Evolutionary conservation across 164 flowering plant species (phyloP), one percentile per base, ranked within the genome.

Genomic region (Buxus sempervirens): DNA sequence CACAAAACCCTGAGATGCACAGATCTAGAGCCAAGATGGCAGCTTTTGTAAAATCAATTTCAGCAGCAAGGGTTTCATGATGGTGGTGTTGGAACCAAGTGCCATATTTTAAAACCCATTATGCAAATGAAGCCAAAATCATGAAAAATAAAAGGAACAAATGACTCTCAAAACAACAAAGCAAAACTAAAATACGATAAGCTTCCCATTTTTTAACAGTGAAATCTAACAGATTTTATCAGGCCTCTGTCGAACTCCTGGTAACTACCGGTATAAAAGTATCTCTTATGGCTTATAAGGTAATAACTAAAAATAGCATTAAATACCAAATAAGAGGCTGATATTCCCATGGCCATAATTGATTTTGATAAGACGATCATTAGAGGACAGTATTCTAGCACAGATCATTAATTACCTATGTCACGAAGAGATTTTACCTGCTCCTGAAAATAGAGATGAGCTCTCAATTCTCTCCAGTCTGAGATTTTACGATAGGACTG

Each of bases 401-500:
- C 9, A 45, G 42, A 32, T 1, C 25, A 18, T 45, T 60, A 12
- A 28, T 18, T n/a, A 28, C 28, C 56, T 51, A 27, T 25, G 22
- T 14, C 27, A 24, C 28, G 22, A 19, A 70, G 67, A 80, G 41
- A 60, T 20, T 42, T 78, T 77, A 91, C 98, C 96, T 84, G 88
- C 73, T 88, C 88, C 53, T 66, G 82, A 45, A 72, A 64, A 73
- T 76, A 84, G 28, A 90, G 85, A 63, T 74, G 66, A 51, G 98
- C 97, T 71, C 98, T 82, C 76, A 88, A 83, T 73, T 85, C 90
- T 83, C 98, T 83, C 97, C 97, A 90, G 73, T 90, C 94, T 62
- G 72, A 63, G 57, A 78, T 78, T 55, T 65, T 65, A 55, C n/a
- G 81, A 48, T 79, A 78, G 15, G 85, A 69, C 64, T 84, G 78